Evolutionary conservation across 169 alveolate species (phyloP).

Genomic region (Ichthyophthirius multifiliis): DNA sequence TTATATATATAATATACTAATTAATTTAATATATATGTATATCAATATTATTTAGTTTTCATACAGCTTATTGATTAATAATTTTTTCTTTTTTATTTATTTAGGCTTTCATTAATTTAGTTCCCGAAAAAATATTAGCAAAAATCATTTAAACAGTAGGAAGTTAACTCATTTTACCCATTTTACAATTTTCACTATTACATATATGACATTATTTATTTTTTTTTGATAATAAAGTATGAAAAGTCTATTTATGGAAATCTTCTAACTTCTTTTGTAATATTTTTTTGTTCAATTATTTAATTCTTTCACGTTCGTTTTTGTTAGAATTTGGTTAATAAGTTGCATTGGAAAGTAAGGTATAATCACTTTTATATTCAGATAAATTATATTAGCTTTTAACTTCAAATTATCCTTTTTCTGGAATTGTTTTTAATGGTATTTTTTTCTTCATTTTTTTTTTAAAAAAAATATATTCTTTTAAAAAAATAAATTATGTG

Average conservation of each 20-base stretch:
- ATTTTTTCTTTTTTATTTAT: no score
- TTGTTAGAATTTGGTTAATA: background rate
- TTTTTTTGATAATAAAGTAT: background rate
- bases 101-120: background rate
- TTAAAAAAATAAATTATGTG: no score
- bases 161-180: background rate
- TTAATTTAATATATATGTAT: no score
- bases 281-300: background rate
- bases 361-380: background rate
- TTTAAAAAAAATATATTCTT: no score
- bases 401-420: background rate
- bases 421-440: no score
- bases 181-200: background rate
- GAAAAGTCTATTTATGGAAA: background rate
- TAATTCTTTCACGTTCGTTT: background rate
- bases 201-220: background rate
- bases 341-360: background rate
- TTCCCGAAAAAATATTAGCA: background rate
- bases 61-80: no score
- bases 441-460: no score
- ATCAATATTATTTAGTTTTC: no score
- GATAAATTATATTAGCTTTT: background rate
- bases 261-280: background rate
- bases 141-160: background rate
- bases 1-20: no score